phyloP scores from a whole-genome alignment of 2,329 filamentous ascomycete species.

The Chalaropsis thielavioides region DNA sequence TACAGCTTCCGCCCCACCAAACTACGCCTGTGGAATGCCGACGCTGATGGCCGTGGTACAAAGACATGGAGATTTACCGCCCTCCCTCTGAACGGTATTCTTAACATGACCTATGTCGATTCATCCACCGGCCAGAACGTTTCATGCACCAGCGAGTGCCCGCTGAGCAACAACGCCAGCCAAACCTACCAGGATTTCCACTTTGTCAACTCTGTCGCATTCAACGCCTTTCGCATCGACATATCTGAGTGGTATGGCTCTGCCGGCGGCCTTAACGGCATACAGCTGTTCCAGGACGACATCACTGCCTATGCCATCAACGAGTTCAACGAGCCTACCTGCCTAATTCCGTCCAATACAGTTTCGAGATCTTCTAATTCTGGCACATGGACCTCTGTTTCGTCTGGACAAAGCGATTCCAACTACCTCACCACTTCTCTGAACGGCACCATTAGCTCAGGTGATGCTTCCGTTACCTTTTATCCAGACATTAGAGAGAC shows the following conservation, averaged over 20 bases:
- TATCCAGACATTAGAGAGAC: conserved; percentile 72
- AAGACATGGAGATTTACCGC: conserved; percentile 79
- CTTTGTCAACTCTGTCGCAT: conserved; percentile 77
- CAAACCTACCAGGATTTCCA: conserved; percentile 72
- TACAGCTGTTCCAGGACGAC: conserved; percentile 76
- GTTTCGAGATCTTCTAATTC: conserved; percentile 53
- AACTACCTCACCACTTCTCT: conserved; percentile 56
- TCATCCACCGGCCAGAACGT: conserved; percentile 50
- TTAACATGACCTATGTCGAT: conserved; percentile 89
- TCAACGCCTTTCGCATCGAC: conserved; percentile 74
- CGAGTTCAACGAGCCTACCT: conserved; percentile 77
- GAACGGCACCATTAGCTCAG: conserved; percentile 35
- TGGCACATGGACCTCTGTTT: conserved; percentile 58
- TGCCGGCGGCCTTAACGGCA: conserved; percentile 71
- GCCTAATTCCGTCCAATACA: conserved; percentile 41
- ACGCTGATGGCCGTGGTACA: conserved; percentile 69
- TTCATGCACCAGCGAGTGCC: conserved; percentile 69
- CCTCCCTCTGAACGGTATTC: conserved; percentile 75
- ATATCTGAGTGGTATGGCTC: conserved; percentile 75
- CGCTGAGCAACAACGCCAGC: conserved; percentile 57
- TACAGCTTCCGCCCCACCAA: conserved; percentile 82
- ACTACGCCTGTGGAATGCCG: conserved; percentile 76
- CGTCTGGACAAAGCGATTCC: conserved; percentile 52
- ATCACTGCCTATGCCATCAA: conserved; percentile 75
- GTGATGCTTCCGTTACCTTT: conserved; percentile 59